Percentiles rank a stretch among this genome's conserved stretches.
Conservation (phyloP, 1,284 basidiomycete genomes). For the Prillingera fragicola region DNA sequence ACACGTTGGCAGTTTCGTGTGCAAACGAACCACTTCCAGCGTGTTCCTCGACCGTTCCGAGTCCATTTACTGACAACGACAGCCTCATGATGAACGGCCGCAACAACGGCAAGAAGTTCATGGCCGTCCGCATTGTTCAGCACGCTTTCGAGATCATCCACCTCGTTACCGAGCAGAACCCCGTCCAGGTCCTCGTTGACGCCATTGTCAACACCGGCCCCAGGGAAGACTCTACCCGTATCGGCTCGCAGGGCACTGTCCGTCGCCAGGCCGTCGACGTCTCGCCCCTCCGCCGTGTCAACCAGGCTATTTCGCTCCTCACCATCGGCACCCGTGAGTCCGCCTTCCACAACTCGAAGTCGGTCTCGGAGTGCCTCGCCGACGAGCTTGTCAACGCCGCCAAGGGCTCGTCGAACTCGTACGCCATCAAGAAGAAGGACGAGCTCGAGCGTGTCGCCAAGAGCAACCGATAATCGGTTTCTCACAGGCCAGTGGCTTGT, state of each 20-base stretch:
- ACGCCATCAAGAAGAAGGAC: slow-evolving; percentile 78
- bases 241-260: slow-evolving; percentile 99
- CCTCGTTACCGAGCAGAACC: slow-evolving; percentile 99
- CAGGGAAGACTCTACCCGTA: slow-evolving; percentile 99
- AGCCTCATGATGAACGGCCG: slow-evolving; percentile 99
- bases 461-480: slow-evolving; percentile 79
- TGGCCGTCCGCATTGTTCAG: slow-evolving; percentile 98
- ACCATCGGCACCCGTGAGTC: slow-evolving; percentile 96
- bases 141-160: slow-evolving; percentile 99
- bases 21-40: not conserved
- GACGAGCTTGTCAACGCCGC: slow-evolving; percentile 99
- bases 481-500: slow-evolving; percentile 7
- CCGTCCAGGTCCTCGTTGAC: slow-evolving; percentile 94
- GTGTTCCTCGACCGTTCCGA: not conserved
- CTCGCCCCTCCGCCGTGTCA: slow-evolving; percentile 94
- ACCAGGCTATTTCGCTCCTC: slow-evolving; percentile 92
- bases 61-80: slow-evolving; percentile 9
- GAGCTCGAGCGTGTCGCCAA: slow-evolving; percentile 97
- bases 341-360: slow-evolving; percentile 99
- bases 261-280: slow-evolving; percentile 99
- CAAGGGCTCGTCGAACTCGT: slow-evolving; percentile 99
- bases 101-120: slow-evolving; percentile 99
- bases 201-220: slow-evolving; percentile 99
- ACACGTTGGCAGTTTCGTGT: not conserved
- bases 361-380: slow-evolving; percentile 95